Conservation (phyloP, 352 stramenopile genomes). For the Pythium phragmitis region DNA sequence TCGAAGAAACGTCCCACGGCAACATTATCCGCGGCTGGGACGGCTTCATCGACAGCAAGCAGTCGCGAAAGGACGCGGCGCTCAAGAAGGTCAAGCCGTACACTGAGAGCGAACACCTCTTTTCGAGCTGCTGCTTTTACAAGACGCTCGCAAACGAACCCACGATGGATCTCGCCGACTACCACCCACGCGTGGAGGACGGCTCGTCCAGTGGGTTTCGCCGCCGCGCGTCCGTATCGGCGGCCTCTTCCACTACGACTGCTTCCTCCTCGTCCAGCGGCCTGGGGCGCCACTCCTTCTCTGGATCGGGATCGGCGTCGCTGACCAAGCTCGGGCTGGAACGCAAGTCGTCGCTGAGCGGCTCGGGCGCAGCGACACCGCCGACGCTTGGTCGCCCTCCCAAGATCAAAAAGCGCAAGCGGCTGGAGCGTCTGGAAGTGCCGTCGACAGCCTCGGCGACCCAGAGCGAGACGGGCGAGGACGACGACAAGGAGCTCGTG, state of each 20-base stretch:
- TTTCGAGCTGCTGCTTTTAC: slow-evolving; percentile 77
- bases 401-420: slow-evolving; percentile 29
- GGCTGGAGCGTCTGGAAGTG: slow-evolving; percentile 13
- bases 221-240: not conserved
- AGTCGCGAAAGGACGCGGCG: slow-evolving; percentile 64
- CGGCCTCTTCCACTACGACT: not conserved
- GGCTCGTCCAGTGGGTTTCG: not conserved
- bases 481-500: slow-evolving; percentile 24
- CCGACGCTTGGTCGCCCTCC: slow-evolving; percentile 17
- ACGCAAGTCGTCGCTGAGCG: slow-evolving; percentile 25
- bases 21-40: slow-evolving; percentile 90
- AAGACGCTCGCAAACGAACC: slow-evolving; percentile 48
- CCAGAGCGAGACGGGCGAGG: slow-evolving; percentile 27
- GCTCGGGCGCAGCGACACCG: slow-evolving; percentile 8
- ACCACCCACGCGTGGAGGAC: slow-evolving; percentile 33
- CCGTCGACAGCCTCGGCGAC: slow-evolving; percentile 23
- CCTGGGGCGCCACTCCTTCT: not conserved
- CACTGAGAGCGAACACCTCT: slow-evolving; percentile 73
- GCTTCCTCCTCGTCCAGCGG: not conserved
- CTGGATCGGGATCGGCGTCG: not conserved
- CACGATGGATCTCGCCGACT: slow-evolving; percentile 53
- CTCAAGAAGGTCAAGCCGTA: slow-evolving; percentile 86
- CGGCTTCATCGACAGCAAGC: slow-evolving; percentile 83
- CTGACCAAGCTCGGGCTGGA: slow-evolving; percentile 19
- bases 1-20: slow-evolving; percentile 81